A percentile compares a stretch with the other conserved stretches of the same genome.
Evolutionary conservation across 257 asterid species (phyloP).

Genomic region (Petunia secreta): DNA sequence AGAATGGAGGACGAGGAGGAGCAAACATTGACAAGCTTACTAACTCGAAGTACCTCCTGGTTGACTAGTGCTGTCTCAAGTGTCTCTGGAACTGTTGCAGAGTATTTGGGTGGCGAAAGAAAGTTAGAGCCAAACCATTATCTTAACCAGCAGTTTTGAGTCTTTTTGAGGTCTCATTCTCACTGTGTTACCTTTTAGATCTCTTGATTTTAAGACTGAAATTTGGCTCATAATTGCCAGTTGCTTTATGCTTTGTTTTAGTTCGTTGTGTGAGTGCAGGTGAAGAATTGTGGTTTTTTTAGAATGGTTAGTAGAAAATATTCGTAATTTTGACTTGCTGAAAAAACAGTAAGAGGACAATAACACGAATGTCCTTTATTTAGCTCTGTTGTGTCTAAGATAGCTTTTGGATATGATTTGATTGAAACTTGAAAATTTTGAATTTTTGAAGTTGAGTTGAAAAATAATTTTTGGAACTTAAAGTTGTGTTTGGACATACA

Average conservation of each 20-base stretch:
- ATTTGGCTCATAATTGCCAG: not conserved
- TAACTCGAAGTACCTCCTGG: conserved; percentile 84
- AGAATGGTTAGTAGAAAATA: not conserved
- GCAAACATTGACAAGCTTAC: conserved; percentile 41
- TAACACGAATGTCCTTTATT: no score
- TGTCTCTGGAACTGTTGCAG: conserved; percentile 58
- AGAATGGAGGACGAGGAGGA: conserved; percentile 39
- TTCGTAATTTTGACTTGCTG: not conserved
- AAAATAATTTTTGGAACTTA: no score
- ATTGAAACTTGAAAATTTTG: no score
- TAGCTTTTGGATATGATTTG: no score
- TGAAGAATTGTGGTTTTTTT: not conserved
- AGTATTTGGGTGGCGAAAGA: conserved; percentile 51
- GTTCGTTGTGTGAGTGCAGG: not conserved
- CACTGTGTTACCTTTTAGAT: no score
- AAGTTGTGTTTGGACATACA: no score
- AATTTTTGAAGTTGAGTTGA: no score
- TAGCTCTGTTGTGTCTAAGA: no score
- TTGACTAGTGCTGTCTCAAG: conserved; percentile 53
- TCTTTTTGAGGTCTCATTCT: no score
- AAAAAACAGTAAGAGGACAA: no score
- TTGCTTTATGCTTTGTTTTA: not conserved
- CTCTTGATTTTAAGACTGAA: not conserved
- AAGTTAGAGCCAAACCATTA: conserved; percentile 50
- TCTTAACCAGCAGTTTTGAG: conserved; percentile 60